phyloP scores from a whole-genome alignment of 495 filamentous ascomycete genomes.

The Niebla homalea region DNA sequence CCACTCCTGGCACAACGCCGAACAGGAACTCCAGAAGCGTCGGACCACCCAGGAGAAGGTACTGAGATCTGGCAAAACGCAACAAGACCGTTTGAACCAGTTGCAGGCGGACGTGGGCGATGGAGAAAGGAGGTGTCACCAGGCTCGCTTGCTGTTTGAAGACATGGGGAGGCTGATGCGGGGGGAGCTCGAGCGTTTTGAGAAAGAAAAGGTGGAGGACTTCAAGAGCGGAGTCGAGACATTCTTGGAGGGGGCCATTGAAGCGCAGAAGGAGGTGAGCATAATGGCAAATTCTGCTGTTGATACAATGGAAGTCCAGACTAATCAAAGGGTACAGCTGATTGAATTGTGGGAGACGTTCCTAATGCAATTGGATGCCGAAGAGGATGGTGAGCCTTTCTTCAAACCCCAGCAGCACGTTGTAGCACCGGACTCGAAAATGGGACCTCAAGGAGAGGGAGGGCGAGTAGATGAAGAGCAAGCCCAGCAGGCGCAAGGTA shows the following conservation, averaged over 20 bases:
- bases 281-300: background rate
- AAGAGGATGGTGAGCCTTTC: slow-evolving; percentile 72
- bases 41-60: slow-evolving; percentile 81
- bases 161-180: slow-evolving; percentile 96
- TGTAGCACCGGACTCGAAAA: slow-evolving; percentile 16
- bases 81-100: slow-evolving; percentile 90
- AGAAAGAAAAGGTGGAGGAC: slow-evolving; percentile 96
- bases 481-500: background rate
- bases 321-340: slow-evolving; percentile 43
- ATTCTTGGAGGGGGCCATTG: slow-evolving; percentile 87
- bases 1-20: slow-evolving; percentile 80
- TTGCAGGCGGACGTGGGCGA: slow-evolving; percentile 82
- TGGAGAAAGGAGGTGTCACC: slow-evolving; percentile 86
- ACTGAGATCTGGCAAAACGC: slow-evolving; percentile 79
- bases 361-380: slow-evolving; percentile 83
- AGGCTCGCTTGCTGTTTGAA: slow-evolving; percentile 79
- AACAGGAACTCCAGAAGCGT: slow-evolving; percentile 77
- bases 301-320: background rate
- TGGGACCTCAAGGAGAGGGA: background rate
- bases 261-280: slow-evolving; percentile 94
- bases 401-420: slow-evolving; percentile 46
- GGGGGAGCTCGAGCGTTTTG: slow-evolving; percentile 80
- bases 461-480: background rate
- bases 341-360: slow-evolving; percentile 99
- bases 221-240: slow-evolving; percentile 98